Evolutionary conservation across 2,329 filamentous ascomycete genomes (phyloP).

Genomic region (Cladophialophora carrionii): DNA sequence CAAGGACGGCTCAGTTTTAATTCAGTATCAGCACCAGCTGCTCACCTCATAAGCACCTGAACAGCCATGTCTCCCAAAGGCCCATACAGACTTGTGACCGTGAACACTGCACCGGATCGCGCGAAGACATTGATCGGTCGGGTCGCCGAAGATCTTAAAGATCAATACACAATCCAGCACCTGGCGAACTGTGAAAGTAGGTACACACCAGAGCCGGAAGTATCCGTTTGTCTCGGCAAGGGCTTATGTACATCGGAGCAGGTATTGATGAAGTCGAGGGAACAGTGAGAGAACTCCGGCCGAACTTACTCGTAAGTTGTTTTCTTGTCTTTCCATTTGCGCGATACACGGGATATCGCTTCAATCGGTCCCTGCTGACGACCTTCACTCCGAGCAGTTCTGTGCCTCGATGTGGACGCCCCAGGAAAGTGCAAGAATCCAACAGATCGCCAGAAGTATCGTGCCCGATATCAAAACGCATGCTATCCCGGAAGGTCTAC

Average conservation of each 20-base stretch:
- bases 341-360: background rate
- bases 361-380: constrained; percentile 31
- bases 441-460: constrained; percentile 45
- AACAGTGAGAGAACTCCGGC: constrained; percentile 57
- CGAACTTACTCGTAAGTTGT: constrained; percentile 58
- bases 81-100: constrained; percentile 66
- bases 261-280: constrained; percentile 60
- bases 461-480: constrained; percentile 49
- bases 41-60: background rate
- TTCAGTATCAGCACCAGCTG: background rate
- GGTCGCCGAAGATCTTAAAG: constrained; percentile 63
- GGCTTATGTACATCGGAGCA: constrained; percentile 35
- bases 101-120: constrained; percentile 69
- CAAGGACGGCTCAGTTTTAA: background rate
- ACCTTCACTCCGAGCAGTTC: constrained; percentile 51
- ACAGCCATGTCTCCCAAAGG: constrained; percentile 50
- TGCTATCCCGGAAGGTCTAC: constrained; percentile 49
- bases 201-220: constrained; percentile 32
- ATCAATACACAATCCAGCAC: constrained; percentile 65
- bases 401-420: constrained; percentile 64
- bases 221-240: background rate
- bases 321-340: constrained; percentile 15
- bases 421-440: constrained; percentile 46
- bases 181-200: constrained; percentile 65
- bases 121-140: constrained; percentile 66